Conservation (phyloP, 208 protist species). For the Wallacemonas sp. region DNA sequence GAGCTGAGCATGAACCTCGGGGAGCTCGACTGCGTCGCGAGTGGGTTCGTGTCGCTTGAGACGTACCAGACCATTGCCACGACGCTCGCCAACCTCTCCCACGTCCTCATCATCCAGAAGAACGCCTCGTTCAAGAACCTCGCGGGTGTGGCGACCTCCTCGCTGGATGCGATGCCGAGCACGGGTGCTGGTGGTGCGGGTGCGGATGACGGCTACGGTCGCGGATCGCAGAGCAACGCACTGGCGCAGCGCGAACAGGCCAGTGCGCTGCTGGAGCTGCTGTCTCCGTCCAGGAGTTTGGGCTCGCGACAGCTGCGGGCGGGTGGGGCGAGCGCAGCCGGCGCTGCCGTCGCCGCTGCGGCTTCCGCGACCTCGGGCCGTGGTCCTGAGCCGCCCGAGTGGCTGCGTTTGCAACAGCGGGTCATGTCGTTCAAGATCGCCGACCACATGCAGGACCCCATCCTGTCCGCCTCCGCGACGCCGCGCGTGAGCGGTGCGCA, state of each 20-base stretch:
- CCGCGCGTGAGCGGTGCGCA: neutral
- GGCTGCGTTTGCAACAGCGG: neutral
- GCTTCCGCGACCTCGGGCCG: neutral
- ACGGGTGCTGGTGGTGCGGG: neutral
- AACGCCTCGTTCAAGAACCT: neutral
- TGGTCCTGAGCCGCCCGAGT: neutral
- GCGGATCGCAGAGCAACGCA: neutral
- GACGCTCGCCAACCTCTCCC: constrained; percentile 23
- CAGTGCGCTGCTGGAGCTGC: constrained; percentile 6
- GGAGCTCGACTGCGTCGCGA: constrained; percentile 35
- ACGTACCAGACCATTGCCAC: constrained; percentile 28
- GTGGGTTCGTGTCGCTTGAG: constrained; percentile 28
- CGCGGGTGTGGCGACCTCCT: neutral
- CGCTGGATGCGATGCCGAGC: neutral
- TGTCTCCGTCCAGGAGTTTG: neutral
- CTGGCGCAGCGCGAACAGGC: constrained; percentile 8
- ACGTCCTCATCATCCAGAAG: neutral
- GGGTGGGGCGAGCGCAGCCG: neutral
- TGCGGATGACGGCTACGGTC: neutral
- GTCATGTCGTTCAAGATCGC: constrained; percentile 6
- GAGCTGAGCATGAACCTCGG: constrained; percentile 16
- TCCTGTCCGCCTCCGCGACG: neutral
- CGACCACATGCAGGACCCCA: neutral
- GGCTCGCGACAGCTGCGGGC: neutral
- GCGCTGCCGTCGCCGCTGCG: neutral